Percentiles rank a stretch among this genome's conserved stretches.
Conservation (phyloP, 352 stramenopile species). For the Phytophthora ohioensis region DNA sequence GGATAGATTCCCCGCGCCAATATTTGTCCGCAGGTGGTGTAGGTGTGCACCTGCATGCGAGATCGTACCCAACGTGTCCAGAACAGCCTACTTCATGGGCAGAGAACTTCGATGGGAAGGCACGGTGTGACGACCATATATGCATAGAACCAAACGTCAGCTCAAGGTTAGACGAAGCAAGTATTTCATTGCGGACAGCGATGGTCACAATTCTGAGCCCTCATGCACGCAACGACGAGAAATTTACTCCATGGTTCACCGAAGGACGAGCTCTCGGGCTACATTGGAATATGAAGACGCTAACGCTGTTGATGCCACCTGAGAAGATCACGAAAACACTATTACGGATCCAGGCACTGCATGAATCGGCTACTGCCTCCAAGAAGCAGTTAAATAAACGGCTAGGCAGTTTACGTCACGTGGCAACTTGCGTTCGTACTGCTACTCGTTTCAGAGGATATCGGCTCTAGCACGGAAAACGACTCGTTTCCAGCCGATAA, state of each 20-base stretch:
- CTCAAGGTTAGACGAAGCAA: slow-evolving; percentile 11
- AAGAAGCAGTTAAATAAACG: too few relatives aligned
- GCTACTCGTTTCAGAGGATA: too few relatives aligned
- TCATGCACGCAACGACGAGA: slow-evolving; percentile 7
- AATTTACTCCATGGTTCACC: not conserved
- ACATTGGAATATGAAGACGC: not conserved
- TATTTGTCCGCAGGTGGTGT: slow-evolving; percentile 17
- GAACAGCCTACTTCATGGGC: not conserved
- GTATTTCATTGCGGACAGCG: not conserved
- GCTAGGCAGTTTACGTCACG: too few relatives aligned
- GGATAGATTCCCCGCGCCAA: slow-evolving; percentile 1
- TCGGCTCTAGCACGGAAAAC: too few relatives aligned
- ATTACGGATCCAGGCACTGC: not conserved
- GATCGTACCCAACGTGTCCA: not conserved
- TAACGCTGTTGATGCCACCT: slow-evolving; percentile 9
- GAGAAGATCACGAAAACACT: slow-evolving; percentile 19
- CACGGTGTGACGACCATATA: slow-evolving; percentile 30
- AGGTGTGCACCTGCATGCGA: slow-evolving; percentile 3
- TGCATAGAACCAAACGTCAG: slow-evolving; percentile 20
- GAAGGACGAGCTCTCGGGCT: not conserved
- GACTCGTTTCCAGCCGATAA: not conserved
- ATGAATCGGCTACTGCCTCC: too few relatives aligned
- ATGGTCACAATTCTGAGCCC: slow-evolving; percentile 16
- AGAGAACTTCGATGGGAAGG: slow-evolving; percentile 11
- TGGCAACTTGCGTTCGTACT: too few relatives aligned